Evolutionary conservation across 2,329 filamentous ascomycete genomes (phyloP).

Genomic region (Diaporthe ilicicola): DNA sequence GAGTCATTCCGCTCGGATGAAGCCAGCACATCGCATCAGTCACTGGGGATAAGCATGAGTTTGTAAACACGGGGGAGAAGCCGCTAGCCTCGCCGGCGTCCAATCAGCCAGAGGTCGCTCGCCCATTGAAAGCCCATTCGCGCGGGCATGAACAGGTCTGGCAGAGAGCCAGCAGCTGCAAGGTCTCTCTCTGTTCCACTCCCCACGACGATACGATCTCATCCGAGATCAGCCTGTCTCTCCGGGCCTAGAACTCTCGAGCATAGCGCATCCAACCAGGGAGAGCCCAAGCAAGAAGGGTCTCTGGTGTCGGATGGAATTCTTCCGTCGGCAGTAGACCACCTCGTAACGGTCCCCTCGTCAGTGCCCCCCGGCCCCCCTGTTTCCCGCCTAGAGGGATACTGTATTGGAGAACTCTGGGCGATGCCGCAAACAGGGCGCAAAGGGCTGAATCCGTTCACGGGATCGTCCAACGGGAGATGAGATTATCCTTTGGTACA

Average conservation of each 20-base stretch:
- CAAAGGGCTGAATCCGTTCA: neutral
- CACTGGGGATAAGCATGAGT: neutral
- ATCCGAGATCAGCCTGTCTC: neutral
- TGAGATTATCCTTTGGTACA: neutral
- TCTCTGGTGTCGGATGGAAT: constrained; percentile 2
- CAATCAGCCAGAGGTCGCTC: neutral
- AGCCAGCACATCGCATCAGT: neutral
- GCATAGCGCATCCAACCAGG: neutral
- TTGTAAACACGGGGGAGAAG: neutral
- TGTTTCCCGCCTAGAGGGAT: constrained; percentile 5
- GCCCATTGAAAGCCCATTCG: neutral
- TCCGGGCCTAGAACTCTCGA: neutral
- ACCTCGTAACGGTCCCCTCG: neutral
- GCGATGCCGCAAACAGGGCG: neutral
- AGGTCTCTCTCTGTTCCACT: neutral
- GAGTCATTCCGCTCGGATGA: neutral
- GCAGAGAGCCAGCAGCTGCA: neutral
- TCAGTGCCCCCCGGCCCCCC: neutral
- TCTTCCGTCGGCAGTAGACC: constrained; percentile 12
- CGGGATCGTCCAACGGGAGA: neutral
- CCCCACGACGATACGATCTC: neutral
- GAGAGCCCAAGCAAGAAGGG: neutral
- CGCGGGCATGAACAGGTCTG: neutral
- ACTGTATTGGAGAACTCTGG: neutral
- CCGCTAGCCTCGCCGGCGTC: neutral